phyloP scores from a whole-genome alignment of 106 monocot species.

The Dendrobium nobile region DNA sequence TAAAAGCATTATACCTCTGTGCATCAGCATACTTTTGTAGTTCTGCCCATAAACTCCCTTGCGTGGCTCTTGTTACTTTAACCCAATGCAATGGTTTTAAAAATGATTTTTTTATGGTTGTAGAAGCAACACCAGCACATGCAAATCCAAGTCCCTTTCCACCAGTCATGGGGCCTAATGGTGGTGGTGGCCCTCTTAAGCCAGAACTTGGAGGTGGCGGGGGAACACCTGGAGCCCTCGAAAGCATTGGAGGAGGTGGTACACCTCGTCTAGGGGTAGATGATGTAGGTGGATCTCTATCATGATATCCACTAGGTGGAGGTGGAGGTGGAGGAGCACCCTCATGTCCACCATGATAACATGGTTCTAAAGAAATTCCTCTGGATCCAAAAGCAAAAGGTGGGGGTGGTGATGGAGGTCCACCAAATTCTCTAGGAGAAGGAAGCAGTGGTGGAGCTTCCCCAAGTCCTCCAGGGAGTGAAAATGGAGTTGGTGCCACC shows the following conservation, averaged over 20 bases:
- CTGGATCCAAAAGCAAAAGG: not conserved
- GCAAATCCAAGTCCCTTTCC: slow-evolving; percentile 55
- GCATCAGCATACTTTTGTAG: slow-evolving; percentile 68
- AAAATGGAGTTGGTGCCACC: not conserved
- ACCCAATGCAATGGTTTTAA: slow-evolving; percentile 95
- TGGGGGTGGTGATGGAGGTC: not conserved
- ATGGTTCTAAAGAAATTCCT: slow-evolving; percentile 7
- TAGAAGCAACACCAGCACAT: slow-evolving; percentile 20
- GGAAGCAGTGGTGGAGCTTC: not conserved
- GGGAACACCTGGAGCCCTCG: slow-evolving; percentile 37
- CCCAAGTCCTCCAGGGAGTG: not conserved
- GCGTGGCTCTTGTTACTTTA: slow-evolving; percentile 87
- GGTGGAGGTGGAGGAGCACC: not conserved
- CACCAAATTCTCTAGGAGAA: not conserved
- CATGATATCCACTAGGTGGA: slow-evolving; percentile 12
- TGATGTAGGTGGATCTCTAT: slow-evolving; percentile 14
- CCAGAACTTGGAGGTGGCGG: slow-evolving; percentile 33
- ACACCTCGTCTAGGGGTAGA: slow-evolving; percentile 9
- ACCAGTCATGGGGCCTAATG: slow-evolving; percentile 18
- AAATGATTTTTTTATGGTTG: slow-evolving; percentile 47
- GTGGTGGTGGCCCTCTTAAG: slow-evolving; percentile 18
- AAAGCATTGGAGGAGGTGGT: slow-evolving; percentile 11
- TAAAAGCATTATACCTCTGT: no score
- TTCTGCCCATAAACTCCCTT: slow-evolving; percentile 98
- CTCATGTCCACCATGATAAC: not conserved